Base-by-base conservation (phyloP, 2,329 filamentous ascomycete species). In the Hypoxylon sp. region DNA sequence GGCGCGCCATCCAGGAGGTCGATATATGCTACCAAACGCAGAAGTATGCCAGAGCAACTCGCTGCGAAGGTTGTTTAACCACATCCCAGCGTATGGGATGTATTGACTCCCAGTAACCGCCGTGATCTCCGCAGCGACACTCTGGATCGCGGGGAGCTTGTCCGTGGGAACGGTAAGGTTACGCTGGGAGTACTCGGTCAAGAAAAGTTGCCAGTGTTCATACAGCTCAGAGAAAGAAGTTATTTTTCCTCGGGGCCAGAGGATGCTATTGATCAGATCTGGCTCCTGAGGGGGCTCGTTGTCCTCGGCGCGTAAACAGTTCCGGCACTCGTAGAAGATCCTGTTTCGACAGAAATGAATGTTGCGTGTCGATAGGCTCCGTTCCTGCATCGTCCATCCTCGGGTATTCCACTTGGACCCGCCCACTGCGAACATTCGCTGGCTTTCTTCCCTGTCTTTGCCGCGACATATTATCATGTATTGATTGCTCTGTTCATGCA, bases 341-440 rank as follows among this genome's bases (percentile, higher is more conserved):
- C 44, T 59, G 15, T 59, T 57, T 16, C 15, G 26, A 49, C 51
- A 59, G 36, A 59, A 61, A 25, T 59, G 55, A n/a, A 59, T 35
- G 34, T 48, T 47, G 15, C 58, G 32, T 2, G 58, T 55, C 8
- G 58, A 59, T 8, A 61, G 45, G 26, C 52, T 59, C 7, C 55
- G 48, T 29, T 61, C 58, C 36, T 61, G 58, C 55, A 61, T 59
- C 2, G 58, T 59, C 58, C 55, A 60, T 0, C 37, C 55, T 17
- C 58, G 43, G 3, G 55, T 60, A 26, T 59, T 51, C 58, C 58
- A 60, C 25, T 45, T 38, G 15, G 57, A 55, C 3, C 51, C 42
- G 19, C 47, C 54, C 2, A 59, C 29, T 7, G 55, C 51, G 12
- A 35, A 44, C 30, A 46, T 40, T 15, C 55, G 51, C 20, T 44